Conservation (phyloP, 192 early-diverging fungal genomes). For the Coemansia sp. region DNA sequence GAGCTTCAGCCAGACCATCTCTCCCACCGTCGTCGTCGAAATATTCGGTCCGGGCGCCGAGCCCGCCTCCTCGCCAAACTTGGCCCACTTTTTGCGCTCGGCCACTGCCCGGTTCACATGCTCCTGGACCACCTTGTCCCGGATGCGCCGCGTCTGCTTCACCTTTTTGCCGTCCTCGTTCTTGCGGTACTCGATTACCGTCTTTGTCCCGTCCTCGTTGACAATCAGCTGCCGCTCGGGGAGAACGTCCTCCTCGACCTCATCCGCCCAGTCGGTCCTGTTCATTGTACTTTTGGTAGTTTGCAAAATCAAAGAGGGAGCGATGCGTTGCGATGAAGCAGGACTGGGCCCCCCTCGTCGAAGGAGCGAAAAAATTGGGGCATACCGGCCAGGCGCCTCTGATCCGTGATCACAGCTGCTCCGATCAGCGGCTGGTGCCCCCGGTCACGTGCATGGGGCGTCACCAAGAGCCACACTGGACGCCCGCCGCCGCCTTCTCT, state of each 20-base stretch:
- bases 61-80: constrained; percentile 85
- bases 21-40: constrained; percentile 81
- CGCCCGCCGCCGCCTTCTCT: no score
- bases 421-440: no score
- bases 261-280: constrained; percentile 70
- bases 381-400: no score
- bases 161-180: constrained; percentile 92
- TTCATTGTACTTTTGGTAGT: constrained; percentile 7
- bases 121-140: constrained; percentile 70
- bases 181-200: constrained; percentile 70
- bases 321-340: no score
- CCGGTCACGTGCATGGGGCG: no score
- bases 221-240: constrained; percentile 15
- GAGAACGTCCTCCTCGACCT: constrained; percentile 58
- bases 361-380: no score
- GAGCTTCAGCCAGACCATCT: constrained; percentile 82
- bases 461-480: no score
- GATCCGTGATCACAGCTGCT: no score
- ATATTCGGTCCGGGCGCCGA: constrained; percentile 78
- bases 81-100: constrained; percentile 73
- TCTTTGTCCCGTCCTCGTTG: constrained; percentile 76
- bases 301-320: no score
- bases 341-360: no score
- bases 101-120: constrained; percentile 85
- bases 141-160: constrained; percentile 78